These are phyloP conservation scores for Sequoia sempervirens DNA, from an alignment of 75 land plant genomes.

Conservation along the genomic window DNA sequence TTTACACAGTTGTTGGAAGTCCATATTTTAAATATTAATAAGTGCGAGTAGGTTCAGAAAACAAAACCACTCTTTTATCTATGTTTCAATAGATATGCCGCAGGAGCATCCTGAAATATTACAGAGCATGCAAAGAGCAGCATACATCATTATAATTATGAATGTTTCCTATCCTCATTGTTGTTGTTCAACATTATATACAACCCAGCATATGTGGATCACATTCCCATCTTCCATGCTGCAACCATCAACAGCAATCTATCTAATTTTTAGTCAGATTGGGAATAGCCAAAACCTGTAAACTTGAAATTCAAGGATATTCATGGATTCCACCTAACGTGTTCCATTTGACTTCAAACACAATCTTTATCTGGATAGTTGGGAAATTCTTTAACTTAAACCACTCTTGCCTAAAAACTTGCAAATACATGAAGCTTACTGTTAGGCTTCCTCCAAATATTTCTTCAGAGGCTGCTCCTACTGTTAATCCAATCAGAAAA, in stretches of 20 bases:
- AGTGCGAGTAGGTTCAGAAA: neutral
- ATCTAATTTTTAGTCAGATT: neutral
- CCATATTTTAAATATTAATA: neutral
- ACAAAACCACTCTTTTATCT: neutral
- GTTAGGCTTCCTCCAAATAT: neutral
- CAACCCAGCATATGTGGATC: neutral
- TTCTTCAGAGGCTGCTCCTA: neutral
- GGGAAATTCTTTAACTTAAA: neutral
- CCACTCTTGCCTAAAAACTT: neutral
- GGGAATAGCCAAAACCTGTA: neutral
- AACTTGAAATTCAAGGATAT: neutral
- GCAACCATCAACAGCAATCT: neutral
- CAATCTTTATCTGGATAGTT: neutral
- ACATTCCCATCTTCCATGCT: neutral
- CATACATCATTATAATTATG: neutral
- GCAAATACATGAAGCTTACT: neutral
- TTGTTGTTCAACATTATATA: slow-evolving; percentile 3
- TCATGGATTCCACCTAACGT: neutral
- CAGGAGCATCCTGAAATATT: neutral
- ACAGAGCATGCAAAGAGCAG: neutral
- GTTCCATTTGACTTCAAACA: neutral
- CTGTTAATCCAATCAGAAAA: neutral
- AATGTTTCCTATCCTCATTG: neutral
- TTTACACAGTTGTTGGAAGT: neutral
- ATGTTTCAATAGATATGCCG: neutral